phyloP scores from a whole-genome alignment of 371 early-diverging fungal genomes.

The Mortierella sp. region DNA sequence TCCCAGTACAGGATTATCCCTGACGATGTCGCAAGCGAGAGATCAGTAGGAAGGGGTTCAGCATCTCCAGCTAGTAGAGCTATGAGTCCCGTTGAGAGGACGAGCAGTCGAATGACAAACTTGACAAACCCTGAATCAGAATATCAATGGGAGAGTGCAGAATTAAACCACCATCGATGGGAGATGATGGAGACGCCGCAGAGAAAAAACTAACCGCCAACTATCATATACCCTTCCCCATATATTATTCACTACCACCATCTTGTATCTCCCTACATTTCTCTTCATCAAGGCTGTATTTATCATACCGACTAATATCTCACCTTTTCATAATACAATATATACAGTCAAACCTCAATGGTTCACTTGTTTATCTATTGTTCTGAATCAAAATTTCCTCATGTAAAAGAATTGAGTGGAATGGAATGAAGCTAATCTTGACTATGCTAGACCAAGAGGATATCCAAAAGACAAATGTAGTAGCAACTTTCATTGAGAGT shows the following conservation, averaged over 20 bases:
- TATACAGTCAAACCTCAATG: no score
- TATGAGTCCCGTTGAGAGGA: constrained; percentile 27
- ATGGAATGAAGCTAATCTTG: no score
- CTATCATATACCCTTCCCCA: neutral
- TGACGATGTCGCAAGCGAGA: constrained; percentile 8
- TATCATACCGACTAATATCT: no score
- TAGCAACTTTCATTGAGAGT: no score
- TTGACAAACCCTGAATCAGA: constrained; percentile 33
- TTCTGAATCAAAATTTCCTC: no score
- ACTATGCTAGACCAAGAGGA: no score
- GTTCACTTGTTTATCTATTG: no score
- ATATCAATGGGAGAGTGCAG: constrained; percentile 50
- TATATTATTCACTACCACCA: neutral
- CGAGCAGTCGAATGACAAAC: constrained; percentile 41
- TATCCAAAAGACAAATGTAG: no score
- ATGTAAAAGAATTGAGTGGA: no score
- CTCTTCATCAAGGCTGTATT: no score
- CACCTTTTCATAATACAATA: no score
- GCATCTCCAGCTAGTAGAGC: neutral
- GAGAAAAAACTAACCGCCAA: neutral
- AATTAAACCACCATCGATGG: constrained; percentile 39
- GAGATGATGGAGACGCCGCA: constrained; percentile 28
- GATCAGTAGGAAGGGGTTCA: neutral
- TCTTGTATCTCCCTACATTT: neutral
- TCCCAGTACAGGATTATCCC: constrained; percentile 31